Evolutionary conservation across 2,329 filamentous ascomycete species (phyloP), one percentile per base, ranked within the genome.

Genomic region (Ophiostoma tasmaniense): DNA sequence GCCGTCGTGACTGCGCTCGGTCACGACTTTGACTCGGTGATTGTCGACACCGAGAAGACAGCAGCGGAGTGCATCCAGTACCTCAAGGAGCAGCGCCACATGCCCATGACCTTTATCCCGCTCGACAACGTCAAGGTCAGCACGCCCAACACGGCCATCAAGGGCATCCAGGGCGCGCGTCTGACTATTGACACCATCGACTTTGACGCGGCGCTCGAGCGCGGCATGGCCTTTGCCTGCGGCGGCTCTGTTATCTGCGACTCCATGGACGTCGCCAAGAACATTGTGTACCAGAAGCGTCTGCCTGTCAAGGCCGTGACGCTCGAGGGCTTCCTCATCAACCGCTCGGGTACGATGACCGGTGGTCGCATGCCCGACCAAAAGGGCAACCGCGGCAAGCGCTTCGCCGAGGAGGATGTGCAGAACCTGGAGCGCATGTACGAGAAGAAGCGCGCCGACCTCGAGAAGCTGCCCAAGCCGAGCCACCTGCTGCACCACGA

Each of bases 71-170:
- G 95, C 77, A 95, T 99, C 69, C 88, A 95, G 73, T 96, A 97
- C 75, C 86, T 99, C 70, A 95, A 95, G 74, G 92, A 97, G 73
- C 92, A 97, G 76, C 89, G 92, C 69, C 89, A 91, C 68, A 87
- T 90, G 7, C 92, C 93, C 70, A 92, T 95, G 79, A 97, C 92
- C 0, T 98, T 99, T 78, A 93, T 98, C 72, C 95, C 95, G 0
- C 84, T 99, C 22, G 95, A 99, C 81, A 97, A 96, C 67, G 97
- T 99, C 77, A 96, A 98, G 76, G 93, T 97, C 76, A 93, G 92
- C 77, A 89, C 92, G 13, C 87, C 95, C 70, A 96, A 96, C 76
- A 91, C 92, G 5, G 93, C 92, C 70, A 83, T 99, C 73, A 97
- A 97, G 79, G 92, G 93, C 35, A 90, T 97, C 77, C 85, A 91